Conservation (phyloP, 257 asterid genomes). For the Gentiana straminea region DNA sequence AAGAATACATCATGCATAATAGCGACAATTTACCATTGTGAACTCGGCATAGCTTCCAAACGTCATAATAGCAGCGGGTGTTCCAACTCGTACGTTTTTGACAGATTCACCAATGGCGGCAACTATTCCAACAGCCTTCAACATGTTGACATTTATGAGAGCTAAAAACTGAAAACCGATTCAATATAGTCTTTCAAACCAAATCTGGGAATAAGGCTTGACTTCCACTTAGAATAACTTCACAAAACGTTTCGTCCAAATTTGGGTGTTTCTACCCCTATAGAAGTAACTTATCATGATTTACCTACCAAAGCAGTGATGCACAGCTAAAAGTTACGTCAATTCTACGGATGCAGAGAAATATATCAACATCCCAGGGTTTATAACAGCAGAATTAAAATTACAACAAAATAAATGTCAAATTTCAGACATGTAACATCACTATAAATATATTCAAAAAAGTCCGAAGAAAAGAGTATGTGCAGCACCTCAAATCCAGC, state of each 20-base stretch:
- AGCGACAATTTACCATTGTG: conserved; percentile 36
- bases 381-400: background rate
- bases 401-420: background rate
- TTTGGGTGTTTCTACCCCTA: background rate
- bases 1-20: background rate
- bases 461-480: background rate
- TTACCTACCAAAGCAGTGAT: background rate
- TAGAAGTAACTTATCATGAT: background rate
- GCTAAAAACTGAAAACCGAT: background rate
- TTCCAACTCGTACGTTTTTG: conserved; percentile 67
- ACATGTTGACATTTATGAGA: conserved; percentile 3
- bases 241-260: background rate
- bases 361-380: background rate
- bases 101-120: conserved; percentile 92
- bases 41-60: conserved; percentile 88
- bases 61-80: conserved; percentile 92
- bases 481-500: conserved; percentile 86
- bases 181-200: no score
- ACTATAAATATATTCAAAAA: background rate
- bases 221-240: background rate
- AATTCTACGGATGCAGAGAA: no score
- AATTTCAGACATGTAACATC: conserved; percentile 3
- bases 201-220: background rate
- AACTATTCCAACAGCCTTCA: conserved; percentile 91
- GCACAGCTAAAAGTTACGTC: background rate